phyloP scores from a whole-genome alignment of 305 asterid genomes.

The Ilex paraguariensis region DNA sequence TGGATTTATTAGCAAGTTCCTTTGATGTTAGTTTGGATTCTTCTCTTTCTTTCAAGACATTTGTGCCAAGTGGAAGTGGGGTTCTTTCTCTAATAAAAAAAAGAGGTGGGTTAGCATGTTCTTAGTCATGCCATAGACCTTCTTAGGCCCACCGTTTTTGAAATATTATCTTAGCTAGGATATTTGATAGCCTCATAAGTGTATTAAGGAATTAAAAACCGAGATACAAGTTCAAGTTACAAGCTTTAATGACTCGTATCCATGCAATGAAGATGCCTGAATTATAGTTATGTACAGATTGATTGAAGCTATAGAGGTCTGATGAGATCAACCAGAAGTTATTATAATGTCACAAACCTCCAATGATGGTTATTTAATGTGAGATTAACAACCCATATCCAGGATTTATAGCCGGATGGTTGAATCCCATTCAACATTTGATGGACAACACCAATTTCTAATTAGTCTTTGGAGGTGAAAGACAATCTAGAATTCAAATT shows the following conservation, averaged over 20 bases:
- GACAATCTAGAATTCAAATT: too few species aligned
- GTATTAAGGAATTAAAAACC: neutral
- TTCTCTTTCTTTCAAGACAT: neutral
- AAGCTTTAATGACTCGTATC: neutral
- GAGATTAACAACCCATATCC: too few species aligned
- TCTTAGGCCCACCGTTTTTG: neutral
- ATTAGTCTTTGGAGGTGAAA: too few species aligned
- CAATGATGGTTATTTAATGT: too few species aligned
- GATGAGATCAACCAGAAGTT: too few species aligned
- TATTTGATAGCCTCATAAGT: neutral
- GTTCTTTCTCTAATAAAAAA: neutral
- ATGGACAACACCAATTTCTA: too few species aligned
- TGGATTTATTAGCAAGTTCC: neutral
- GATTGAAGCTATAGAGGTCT: too few species aligned
- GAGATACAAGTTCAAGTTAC: neutral
- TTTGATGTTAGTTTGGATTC: conserved; percentile 4
- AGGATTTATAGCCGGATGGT: too few species aligned
- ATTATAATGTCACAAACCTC: too few species aligned
- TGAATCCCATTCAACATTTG: too few species aligned
- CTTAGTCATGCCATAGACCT: neutral
- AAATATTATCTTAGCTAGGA: neutral
- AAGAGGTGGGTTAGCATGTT: neutral
- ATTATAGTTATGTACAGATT: too few species aligned
- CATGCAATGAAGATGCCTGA: too few species aligned
- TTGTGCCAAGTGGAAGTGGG: conserved; percentile 18